Base-by-base conservation (phyloP, 352 stramenopile genomes). In the Phytopythium kandeliae region DNA sequence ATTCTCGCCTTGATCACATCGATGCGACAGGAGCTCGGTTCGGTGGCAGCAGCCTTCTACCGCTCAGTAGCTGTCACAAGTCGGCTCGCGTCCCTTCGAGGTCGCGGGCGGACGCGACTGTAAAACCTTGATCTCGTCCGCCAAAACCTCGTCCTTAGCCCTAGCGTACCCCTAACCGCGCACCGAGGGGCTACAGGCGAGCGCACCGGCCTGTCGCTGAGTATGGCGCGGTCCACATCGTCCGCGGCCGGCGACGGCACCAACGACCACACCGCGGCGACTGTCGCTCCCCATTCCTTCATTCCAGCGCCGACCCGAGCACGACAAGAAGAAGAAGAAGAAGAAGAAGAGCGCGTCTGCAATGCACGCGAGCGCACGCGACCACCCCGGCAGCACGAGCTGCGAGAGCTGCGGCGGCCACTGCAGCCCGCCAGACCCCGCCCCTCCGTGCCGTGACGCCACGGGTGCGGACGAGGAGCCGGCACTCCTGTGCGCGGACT, bases 391-490 rank as follows among this genome's bases (percentile, higher is more conserved):
- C 57, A 80, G 30, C 60, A 65, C 25, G 57, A 62, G 48, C 63
- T 82, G 33, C 66, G 77, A 28, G 48, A 63, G 50, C 45, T 38
- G 55, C 69, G 67, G 35, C 60, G 70, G 34, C 75, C 71, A 62
- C 60, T 78, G 42, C 64, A n/a, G 11, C 38, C 22, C 38, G 11
- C 17, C 38, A 4, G 2, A 11, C 1, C 16, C 21, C 37, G 22
- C 37, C 19, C 3, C 21, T 9, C 15, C 38, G 11, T 30, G 21
- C 38, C 16, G 15, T 16, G 4, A 22, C 0, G 21, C 41, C 41
- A 11, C 41, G 11, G 12, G 21, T 10, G 10, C 38, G 10, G 38
- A 44, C 11, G 38, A 25, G 36, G 36, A 42, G n/a, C 0, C 21
- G 11, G 5, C 12, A 21, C 4, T 48, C 7, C 42, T 48, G 25